These are phyloP conservation scores for Canavalia gladiata DNA, from an alignment of 306 rosid species.

Conservation along the genomic window DNA sequence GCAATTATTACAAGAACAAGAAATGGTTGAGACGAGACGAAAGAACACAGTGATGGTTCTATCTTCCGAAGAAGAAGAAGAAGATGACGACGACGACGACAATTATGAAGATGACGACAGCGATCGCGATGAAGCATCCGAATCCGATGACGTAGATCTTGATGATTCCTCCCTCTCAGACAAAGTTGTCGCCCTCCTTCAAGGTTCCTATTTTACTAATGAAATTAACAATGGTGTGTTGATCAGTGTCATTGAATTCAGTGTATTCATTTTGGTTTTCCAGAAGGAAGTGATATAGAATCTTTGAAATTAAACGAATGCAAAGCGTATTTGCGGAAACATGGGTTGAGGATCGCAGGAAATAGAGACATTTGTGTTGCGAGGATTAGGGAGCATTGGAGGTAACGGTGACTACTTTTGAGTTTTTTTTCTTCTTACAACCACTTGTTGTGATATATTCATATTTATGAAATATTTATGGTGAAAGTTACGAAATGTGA, in stretches of 20 bases:
- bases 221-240: neutral
- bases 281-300: slow-evolving; percentile 61
- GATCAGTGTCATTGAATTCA: slow-evolving; percentile 7
- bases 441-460: neutral
- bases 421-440: neutral
- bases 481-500: neutral
- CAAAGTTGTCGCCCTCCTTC: slow-evolving; percentile 58
- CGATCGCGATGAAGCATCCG: slow-evolving; percentile 28
- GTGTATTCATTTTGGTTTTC: slow-evolving; percentile 28
- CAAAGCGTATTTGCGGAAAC: slow-evolving; percentile 73
- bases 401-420: slow-evolving; percentile 47
- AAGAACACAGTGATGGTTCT: slow-evolving; percentile 47
- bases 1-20: neutral
- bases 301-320: slow-evolving; percentile 65
- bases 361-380: slow-evolving; percentile 66
- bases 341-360: slow-evolving; percentile 73
- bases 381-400: slow-evolving; percentile 75
- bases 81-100: neutral
- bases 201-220: slow-evolving; percentile 54
- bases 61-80: slow-evolving; percentile 51
- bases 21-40: slow-evolving; percentile 53
- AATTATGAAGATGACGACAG: slow-evolving; percentile 19
- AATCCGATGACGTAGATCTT: slow-evolving; percentile 17
- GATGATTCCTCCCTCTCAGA: slow-evolving; percentile 55
- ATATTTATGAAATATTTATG: neutral